Conservation (phyloP, 129 eudicot species). For the Flaveria robusta region DNA sequence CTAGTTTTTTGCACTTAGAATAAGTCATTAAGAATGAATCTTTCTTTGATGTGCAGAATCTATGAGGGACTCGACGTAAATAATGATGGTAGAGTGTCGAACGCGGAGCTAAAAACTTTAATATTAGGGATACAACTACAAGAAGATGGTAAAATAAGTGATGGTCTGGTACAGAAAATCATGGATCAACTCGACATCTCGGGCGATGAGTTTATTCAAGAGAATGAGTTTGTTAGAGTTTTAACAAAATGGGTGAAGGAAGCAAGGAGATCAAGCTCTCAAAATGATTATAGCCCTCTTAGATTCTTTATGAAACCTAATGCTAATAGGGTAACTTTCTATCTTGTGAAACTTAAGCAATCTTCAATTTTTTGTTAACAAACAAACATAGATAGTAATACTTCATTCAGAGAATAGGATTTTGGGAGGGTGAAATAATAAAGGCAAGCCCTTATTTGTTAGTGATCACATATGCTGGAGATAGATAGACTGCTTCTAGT, state of each 20-base stretch:
- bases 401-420: too few species aligned
- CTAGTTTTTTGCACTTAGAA: background rate
- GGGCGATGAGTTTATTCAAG: conserved; percentile 41
- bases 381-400: too few species aligned
- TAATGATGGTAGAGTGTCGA: conserved; percentile 42
- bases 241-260: conserved; percentile 43
- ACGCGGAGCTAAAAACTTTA: conserved; percentile 49
- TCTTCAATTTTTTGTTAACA: too few species aligned
- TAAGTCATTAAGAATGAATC: background rate
- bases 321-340: conserved; percentile 32
- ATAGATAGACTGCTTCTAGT: too few species aligned
- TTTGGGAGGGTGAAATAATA: too few species aligned
- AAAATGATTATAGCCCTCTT: conserved; percentile 28
- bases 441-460: too few species aligned
- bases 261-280: conserved; percentile 23
- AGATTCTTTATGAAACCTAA: conserved; percentile 21
- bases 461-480: too few species aligned
- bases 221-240: conserved; percentile 49
- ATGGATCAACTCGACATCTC: conserved; percentile 52
- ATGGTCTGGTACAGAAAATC: conserved; percentile 36
- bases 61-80: conserved; percentile 50
- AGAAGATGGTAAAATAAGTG: conserved; percentile 37
- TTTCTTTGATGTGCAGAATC: conserved; percentile 34
- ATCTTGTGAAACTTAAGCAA: background rate
- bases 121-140: conserved; percentile 53